phyloP scores from a whole-genome alignment of 345 rosid genomes.

The Durio zibethinus region DNA sequence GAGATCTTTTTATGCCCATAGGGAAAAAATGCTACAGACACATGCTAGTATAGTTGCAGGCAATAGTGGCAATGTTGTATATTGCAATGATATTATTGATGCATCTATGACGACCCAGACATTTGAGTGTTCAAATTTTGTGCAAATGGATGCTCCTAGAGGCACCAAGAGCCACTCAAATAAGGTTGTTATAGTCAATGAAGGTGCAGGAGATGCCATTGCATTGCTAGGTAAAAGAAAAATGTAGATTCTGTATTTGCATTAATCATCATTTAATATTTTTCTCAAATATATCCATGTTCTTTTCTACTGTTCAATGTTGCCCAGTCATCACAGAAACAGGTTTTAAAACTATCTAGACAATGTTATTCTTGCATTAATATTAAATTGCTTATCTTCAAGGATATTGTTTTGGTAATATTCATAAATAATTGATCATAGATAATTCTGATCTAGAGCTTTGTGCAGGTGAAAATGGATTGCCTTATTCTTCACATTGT shows the following conservation, averaged over 20 bases:
- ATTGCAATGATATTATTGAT: conserved; percentile 52
- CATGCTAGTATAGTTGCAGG: conserved; percentile 62
- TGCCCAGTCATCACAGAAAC: not conserved
- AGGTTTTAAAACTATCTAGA: not conserved
- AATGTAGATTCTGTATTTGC: not conserved
- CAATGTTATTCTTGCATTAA: not conserved
- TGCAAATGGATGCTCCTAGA: conserved; percentile 19
- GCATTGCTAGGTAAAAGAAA: conserved; percentile 67
- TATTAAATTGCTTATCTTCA: not conserved
- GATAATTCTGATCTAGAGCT: not conserved
- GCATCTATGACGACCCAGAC: conserved; percentile 24
- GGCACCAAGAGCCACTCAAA: conserved; percentile 19
- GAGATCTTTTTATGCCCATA: conserved; percentile 57
- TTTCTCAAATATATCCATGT: not conserved
- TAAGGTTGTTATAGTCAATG: conserved; percentile 71
- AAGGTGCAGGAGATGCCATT: conserved; percentile 78
- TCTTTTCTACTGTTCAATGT: not conserved
- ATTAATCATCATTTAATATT: not conserved
- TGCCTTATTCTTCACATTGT: not conserved
- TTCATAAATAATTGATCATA: not conserved
- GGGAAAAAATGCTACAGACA: conserved; percentile 53
- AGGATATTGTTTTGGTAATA: not conserved
- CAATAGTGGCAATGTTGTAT: conserved; percentile 37
- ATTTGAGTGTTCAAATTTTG: conserved; percentile 18
- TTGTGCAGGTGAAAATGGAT: not conserved